Evolutionary conservation across 352 stramenopile species (phyloP).

Genomic region (Globisporangium nodosum): DNA sequence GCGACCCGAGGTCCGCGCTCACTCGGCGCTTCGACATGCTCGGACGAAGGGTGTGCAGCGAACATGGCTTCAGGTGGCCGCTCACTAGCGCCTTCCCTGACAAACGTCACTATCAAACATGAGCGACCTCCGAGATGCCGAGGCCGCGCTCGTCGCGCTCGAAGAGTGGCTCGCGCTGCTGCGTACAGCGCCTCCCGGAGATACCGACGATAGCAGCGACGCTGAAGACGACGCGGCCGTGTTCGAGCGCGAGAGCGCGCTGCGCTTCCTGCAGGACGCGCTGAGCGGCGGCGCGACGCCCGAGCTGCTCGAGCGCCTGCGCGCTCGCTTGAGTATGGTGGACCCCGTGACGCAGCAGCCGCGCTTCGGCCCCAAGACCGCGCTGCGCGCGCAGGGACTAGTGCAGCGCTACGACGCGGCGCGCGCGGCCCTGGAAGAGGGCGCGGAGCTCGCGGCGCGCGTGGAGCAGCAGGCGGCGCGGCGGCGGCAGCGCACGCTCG

Average conservation of each 20-base stretch:
- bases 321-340: conserved; percentile 41
- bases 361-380: conserved; percentile 74
- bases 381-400: conserved; percentile 54
- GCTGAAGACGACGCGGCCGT: not conserved
- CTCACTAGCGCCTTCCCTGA: too few relatives aligned
- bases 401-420: conserved; percentile 43
- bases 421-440: conserved; percentile 24
- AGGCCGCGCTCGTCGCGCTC: conserved; percentile 31
- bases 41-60: too few relatives aligned
- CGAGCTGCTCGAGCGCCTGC: conserved; percentile 44
- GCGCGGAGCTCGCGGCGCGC: conserved; percentile 16
- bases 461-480: conserved; percentile 9
- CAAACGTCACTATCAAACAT: too few relatives aligned
- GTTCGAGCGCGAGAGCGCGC: not conserved
- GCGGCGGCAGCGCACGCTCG: conserved; percentile 11
- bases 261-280: conserved; percentile 10
- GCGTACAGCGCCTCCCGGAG: conserved; percentile 2
- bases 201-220: not conserved
- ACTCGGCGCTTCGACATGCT: conserved; percentile 9
- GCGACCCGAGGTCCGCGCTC: conserved; percentile 2
- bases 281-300: conserved; percentile 25
- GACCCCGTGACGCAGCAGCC: conserved; percentile 69
- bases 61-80: too few relatives aligned
- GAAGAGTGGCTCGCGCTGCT: conserved; percentile 31
- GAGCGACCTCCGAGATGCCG: conserved; percentile 14